Conservation (phyloP, 371 early-diverging fungal species). For the Mortierella sp. region DNA sequence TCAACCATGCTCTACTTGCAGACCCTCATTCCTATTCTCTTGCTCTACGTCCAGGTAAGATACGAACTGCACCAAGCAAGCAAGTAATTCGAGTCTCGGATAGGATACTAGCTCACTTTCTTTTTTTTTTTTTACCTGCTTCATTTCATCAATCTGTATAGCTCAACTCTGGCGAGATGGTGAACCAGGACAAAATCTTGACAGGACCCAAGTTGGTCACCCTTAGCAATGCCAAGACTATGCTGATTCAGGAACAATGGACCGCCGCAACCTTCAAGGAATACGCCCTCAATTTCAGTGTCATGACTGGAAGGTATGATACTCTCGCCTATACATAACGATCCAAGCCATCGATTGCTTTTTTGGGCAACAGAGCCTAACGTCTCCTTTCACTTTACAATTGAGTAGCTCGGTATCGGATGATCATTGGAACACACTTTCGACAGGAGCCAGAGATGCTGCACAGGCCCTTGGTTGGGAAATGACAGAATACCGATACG, state of each 20-base stretch:
- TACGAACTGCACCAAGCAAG: not conserved
- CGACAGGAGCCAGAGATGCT: slow-evolving; percentile 35
- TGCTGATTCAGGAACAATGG: slow-evolving; percentile 31
- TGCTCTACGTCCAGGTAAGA: slow-evolving; percentile 42
- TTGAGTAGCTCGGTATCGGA: slow-evolving; percentile 13
- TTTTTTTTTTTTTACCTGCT: not conserved
- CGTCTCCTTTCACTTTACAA: too few relatives aligned
- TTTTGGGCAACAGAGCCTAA: not conserved
- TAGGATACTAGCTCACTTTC: not conserved
- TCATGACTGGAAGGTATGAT: slow-evolving; percentile 27
- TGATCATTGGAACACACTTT: slow-evolving; percentile 19
- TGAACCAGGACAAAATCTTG: slow-evolving; percentile 12
- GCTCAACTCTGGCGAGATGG: slow-evolving; percentile 33
- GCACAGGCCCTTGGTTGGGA: slow-evolving; percentile 28
- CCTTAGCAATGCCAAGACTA: slow-evolving; percentile 14
- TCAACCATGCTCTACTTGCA: slow-evolving; percentile 32
- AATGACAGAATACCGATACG: slow-evolving; percentile 30
- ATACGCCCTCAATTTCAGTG: slow-evolving; percentile 14
- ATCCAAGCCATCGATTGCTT: not conserved
- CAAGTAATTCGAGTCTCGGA: not conserved
- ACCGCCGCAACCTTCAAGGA: slow-evolving; percentile 7
- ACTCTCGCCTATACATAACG: not conserved
- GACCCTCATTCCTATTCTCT: slow-evolving; percentile 21
- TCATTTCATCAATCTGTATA: not conserved
- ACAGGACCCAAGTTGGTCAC: slow-evolving; percentile 44